A percentile compares a stretch with the other conserved stretches of the same genome.
Evolutionary conservation across 495 filamentous ascomycete genomes (phyloP).

Genomic region (Hyaloscypha variabilis): DNA sequence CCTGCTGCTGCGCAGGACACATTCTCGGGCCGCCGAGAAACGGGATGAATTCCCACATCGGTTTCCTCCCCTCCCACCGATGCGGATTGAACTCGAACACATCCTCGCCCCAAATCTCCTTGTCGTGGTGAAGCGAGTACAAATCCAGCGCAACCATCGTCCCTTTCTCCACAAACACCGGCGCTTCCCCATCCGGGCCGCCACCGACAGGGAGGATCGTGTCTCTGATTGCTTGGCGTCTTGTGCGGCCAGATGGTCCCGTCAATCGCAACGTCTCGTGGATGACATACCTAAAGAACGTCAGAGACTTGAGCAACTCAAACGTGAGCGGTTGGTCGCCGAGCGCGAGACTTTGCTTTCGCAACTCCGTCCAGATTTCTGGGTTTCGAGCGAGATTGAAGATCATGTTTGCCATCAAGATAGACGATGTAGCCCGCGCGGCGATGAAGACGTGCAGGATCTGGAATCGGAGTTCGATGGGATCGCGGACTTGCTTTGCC

Average conservation of each 20-base stretch:
- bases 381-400: slow-evolving; percentile 28
- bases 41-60: slow-evolving; percentile 31
- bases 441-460: slow-evolving; percentile 53
- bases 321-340: slow-evolving; percentile 27
- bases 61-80: slow-evolving; percentile 31
- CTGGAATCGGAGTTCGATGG: slow-evolving; percentile 28
- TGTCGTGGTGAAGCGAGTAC: slow-evolving; percentile 41
- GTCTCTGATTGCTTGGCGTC: slow-evolving; percentile 37
- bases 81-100: slow-evolving; percentile 39
- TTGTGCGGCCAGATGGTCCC: slow-evolving; percentile 54
- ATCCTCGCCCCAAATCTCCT: slow-evolving; percentile 38
- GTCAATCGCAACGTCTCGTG: slow-evolving; percentile 54
- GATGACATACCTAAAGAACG: slow-evolving; percentile 53
- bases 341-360: not conserved
- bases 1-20: slow-evolving; percentile 53
- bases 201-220: slow-evolving; percentile 55
- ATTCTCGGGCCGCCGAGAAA: slow-evolving; percentile 62
- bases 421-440: slow-evolving; percentile 35
- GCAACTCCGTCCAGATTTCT: slow-evolving; percentile 7
- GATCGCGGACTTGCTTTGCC: slow-evolving; percentile 22
- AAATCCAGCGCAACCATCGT: slow-evolving; percentile 39
- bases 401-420: slow-evolving; percentile 25
- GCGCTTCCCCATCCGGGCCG: slow-evolving; percentile 45
- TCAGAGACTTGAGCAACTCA: slow-evolving; percentile 33
- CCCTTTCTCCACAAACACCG: slow-evolving; percentile 47